phyloP scores from a whole-genome alignment of 2,329 filamentous ascomycete species.

The Botryosphaeria agaves region DNA sequence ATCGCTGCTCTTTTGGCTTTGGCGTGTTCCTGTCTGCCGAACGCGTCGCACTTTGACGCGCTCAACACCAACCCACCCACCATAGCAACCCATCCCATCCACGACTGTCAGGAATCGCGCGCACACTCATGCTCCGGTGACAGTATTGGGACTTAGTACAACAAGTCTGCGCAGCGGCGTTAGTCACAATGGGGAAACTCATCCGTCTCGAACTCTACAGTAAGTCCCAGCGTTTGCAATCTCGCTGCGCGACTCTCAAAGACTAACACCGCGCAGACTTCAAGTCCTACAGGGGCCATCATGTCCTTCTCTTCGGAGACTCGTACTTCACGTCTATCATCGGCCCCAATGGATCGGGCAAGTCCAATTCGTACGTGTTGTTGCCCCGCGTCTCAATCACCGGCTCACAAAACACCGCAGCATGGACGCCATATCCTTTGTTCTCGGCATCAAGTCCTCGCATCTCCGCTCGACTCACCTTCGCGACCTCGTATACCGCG shows the following conservation, averaged over 20 bases:
- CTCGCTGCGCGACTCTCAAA: conserved; percentile 7
- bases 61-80: too few species aligned
- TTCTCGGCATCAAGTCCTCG: conserved; percentile 96
- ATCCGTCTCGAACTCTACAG: conserved; percentile 88
- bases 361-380: conserved; percentile 75
- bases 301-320: conserved; percentile 86
- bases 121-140: too few species aligned
- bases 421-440: conserved; percentile 99
- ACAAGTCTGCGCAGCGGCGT: too few species aligned
- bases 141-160: too few species aligned
- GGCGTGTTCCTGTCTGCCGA: too few species aligned
- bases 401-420: conserved; percentile 24
- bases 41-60: too few species aligned
- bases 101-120: too few species aligned
- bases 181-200: conserved; percentile 99
- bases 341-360: conserved; percentile 97
- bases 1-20: too few species aligned
- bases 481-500: conserved; percentile 89
- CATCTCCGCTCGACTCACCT: conserved; percentile 88
- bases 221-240: conserved; percentile 27
- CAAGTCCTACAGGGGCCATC: conserved; percentile 98
- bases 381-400: not conserved
- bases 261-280: conserved; percentile 48
- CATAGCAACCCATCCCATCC: too few species aligned
- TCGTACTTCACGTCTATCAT: conserved; percentile 99